phyloP scores from a whole-genome alignment of 305 asterid species.

The Vinca major region DNA sequence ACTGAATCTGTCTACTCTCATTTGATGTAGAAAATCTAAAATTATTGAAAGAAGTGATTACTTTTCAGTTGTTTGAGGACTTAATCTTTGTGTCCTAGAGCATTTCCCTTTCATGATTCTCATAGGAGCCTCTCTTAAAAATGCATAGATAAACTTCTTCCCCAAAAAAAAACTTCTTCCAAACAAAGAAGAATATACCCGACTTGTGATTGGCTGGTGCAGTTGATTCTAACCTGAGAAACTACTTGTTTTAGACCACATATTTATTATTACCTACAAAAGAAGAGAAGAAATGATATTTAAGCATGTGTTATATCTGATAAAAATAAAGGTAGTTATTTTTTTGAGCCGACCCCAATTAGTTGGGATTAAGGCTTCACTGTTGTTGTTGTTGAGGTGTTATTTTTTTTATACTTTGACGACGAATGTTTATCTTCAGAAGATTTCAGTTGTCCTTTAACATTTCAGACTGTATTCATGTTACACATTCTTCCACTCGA shows the following conservation, averaged over 20 bases:
- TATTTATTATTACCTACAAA: background rate
- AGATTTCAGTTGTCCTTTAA: background rate
- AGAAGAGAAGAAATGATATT: background rate
- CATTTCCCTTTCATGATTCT: background rate
- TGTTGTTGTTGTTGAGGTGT: too few relatives aligned
- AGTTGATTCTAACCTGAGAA: background rate
- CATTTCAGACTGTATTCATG: background rate
- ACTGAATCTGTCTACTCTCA: background rate
- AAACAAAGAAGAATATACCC: background rate
- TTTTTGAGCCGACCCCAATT: too few relatives aligned
- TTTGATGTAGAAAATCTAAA: background rate
- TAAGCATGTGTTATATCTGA: background rate
- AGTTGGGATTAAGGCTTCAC: too few relatives aligned
- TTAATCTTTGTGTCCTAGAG: too few relatives aligned
- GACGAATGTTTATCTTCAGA: background rate
- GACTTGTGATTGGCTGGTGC: background rate
- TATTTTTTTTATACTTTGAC: background rate
- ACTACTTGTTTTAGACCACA: background rate
- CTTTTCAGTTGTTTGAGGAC: too few relatives aligned
- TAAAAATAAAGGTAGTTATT: background rate
- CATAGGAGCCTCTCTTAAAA: background rate
- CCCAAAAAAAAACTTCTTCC: too few relatives aligned
- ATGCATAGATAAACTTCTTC: background rate
- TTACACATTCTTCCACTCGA: background rate
- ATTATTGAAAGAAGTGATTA: too few relatives aligned